Base-by-base conservation (phyloP, 169 alveolate species). In the Fabrea salina region DNA sequence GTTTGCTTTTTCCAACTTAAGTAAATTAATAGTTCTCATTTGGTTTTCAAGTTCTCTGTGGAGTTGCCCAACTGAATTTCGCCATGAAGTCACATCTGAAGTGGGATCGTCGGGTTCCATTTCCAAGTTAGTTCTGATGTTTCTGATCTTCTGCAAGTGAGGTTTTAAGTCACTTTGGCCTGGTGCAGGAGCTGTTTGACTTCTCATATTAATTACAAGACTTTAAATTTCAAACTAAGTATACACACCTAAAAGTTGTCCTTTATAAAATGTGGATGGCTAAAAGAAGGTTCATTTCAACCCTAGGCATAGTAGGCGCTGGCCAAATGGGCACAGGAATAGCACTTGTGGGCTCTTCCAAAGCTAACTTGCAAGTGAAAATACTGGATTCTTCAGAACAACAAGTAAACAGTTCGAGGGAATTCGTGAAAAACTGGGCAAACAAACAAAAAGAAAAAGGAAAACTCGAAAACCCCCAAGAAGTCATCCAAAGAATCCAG, bases 251-350 rank as follows among this genome's bases (percentile, higher is more conserved):
- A n/a, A n/a, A n/a, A n/a, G n/a, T n/a, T n/a, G n/a, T n/a, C n/a
- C n/a, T n/a, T n/a, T n/a, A n/a, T n/a, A 11, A 61, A 61, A 61
- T 61, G 74, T 3, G 32, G 50, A 30, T 25, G 11, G n/a, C 44
- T 43, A 41, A 41, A 13, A 40, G 27, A 7, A 72, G 70, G 51
- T 16, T 11, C 7, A 72, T 72, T 53, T 54, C 71, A 49, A 79
- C 19, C 13, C 35, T 92, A 39, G 96, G 93, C 27, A 89, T 94
- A 7, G 77, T 94, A 2, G 97, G 97, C 50, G 95, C 94, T 4
- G 97, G 98, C 8, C 90, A 94, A 83, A 94, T 94, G 98, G 97
- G 97, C 16, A 91, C 96, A n/a, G 97, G 96, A 7, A 92, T 94
- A 47, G 98, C 94, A 0, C 85, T 94, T 49, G 95, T 93, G 11